Evolutionary conservation across 139 green algal species (phyloP).

Genomic region (Chlamydomonas eustigma): DNA sequence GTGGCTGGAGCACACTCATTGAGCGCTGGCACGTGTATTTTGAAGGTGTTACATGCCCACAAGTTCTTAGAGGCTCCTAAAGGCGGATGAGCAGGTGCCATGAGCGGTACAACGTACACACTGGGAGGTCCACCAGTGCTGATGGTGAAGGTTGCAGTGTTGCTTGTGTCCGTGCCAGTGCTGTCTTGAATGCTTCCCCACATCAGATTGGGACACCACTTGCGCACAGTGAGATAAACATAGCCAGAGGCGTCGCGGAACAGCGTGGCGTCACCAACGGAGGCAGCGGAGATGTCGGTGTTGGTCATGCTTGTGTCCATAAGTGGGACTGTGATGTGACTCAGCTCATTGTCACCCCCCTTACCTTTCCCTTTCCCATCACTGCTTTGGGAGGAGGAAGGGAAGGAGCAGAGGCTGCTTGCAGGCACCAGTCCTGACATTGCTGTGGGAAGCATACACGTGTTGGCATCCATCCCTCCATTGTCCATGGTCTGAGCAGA

Average conservation of each 20-base stretch:
- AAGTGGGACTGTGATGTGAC: background rate
- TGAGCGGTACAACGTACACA: no score
- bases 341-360: no score
- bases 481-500: background rate
- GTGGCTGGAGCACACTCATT: no score
- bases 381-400: background rate
- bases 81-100: no score
- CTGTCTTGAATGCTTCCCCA: no score
- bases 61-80: no score
- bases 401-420: background rate
- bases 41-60: no score
- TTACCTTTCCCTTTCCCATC: no score
- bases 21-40: no score
- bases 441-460: background rate
- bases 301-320: background rate
- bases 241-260: conserved; percentile 1
- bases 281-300: background rate
- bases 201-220: background rate
- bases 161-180: no score
- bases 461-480: background rate
- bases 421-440: background rate
- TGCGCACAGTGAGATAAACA: background rate
- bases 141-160: no score
- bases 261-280: background rate
- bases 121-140: no score